Base-by-base conservation (phyloP, 768 basidiomycete genomes). In the Leucosporidium yakuticum region DNA sequence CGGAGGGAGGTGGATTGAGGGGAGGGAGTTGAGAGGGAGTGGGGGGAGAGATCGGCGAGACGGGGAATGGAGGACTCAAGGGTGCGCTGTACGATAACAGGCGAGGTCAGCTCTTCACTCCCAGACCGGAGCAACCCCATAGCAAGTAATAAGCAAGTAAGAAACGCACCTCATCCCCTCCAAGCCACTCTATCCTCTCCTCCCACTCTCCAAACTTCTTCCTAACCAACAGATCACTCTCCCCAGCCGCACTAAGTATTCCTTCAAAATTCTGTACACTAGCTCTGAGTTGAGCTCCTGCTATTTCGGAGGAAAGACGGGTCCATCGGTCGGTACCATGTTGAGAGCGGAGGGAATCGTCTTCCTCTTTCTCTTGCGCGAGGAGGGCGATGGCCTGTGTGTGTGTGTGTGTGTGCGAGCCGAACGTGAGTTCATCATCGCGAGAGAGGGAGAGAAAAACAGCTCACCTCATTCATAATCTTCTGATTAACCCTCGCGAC, bases 141-240 rank as follows among this genome's bases (percentile, higher is more conserved):
- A n/a, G n/a, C n/a, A n/a, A n/a, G n/a, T n/a, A n/a, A n/a, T n/a
- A n/a, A n/a, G n/a, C n/a, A n/a, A n/a, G n/a, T n/a, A n/a, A n/a
- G n/a, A 25, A 32, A 59, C 77, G 56, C 72, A 84, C 85, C 78
- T 84, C 86, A 77, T 85, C 86, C 81, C 85, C 84, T 4, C 85
- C 87, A 50, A 99, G 81, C 57, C 88, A 83, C 20, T 79, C 78
- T 53, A 99, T 87, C 55, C 82, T 83, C 20, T 82, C 81, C 74
- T 88, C 87, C 91, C 91, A 95, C 74, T 93, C 85, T 49, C 87
- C 87, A 89, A 91, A 96, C 78, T 96, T 93, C 69, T 83, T 81
- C 25, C 86, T 80, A 2, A 97, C 88, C 3, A 84, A 81, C 36
- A 83, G 85, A 75, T 98, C 92, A 75, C 90, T 91, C 39, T 83